Base-by-base conservation (phyloP, 2,329 filamentous ascomycete species). In the Epichloe hybrida region DNA sequence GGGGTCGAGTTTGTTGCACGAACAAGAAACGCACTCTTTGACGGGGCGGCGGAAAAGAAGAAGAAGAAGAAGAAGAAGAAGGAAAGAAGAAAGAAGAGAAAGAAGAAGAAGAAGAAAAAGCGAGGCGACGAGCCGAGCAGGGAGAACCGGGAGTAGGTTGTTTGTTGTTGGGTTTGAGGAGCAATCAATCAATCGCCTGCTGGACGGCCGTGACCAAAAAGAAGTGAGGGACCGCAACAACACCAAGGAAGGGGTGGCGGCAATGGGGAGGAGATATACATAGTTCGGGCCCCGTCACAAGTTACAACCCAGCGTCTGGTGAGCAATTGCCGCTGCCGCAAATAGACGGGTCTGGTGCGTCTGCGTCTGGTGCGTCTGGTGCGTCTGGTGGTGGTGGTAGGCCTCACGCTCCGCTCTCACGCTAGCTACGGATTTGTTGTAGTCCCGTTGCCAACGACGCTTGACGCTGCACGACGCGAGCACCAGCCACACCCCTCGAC, bases 141-240 rank as follows among this genome's bases (percentile, higher is more conserved):
- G 64, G 62, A 62, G 58, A 59, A 56, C 58, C 60, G 57, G 54
- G 50, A 45, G 48, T 57, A 60, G 41, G 23, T 40, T 52, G 15
- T 47, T 52, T 17, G 17, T 17, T 17, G 17, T 17, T 17, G 50
- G 23, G 41, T 48, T 51, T 50, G 47, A 34, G 48, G 17, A 17
- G 17, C 39, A 20, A 34, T 4, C 6, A 20, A 34, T 4, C 6
- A 34, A 73, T 74, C 74, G 72, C 73, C 77, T 80, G 72, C 78
- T 77, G 60, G 71, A 72, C 72, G 73, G 70, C 74, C 73, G 71
- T 69, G 71, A 73, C 71, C 72, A 66, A 71, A 57, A 72, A 75
- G 72, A 76, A 76, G 73, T 73, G 71, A 65, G 62, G 62, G 53
- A 62, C 58, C 57, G 58, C 60, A 63, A 17, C 64, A 67, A 66